These are phyloP conservation scores for Termitomyces sp. DNA, from an alignment of 768 basidiomycete genomes.

Conservation along the genomic window DNA sequence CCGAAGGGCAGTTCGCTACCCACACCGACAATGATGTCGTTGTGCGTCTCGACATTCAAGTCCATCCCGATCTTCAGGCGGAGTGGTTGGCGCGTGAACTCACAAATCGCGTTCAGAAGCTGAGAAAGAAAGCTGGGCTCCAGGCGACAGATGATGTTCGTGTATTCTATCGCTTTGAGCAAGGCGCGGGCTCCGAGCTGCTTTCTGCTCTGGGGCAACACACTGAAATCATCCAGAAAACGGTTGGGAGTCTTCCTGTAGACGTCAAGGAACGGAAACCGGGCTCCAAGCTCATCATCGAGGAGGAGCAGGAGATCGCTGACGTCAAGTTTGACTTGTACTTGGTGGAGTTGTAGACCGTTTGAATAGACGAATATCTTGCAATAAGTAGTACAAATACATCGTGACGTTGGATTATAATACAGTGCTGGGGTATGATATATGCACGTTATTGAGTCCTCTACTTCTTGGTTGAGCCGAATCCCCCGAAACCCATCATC, in stretches of 20 bases:
- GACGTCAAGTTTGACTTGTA: slow-evolving; percentile 74
- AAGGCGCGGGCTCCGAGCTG: slow-evolving; percentile 59
- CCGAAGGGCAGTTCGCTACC: slow-evolving; percentile 64
- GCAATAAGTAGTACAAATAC: slow-evolving; percentile 21
- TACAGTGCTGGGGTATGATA: slow-evolving; percentile 16
- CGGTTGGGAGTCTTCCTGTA: slow-evolving; percentile 65
- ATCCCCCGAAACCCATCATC: slow-evolving; percentile 91
- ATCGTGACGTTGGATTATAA: slow-evolving; percentile 20
- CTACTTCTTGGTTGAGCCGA: slow-evolving; percentile 82
- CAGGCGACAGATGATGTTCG: slow-evolving; percentile 93
- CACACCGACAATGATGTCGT: slow-evolving; percentile 95
- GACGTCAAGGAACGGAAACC: slow-evolving; percentile 49
- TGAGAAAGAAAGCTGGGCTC: slow-evolving; percentile 92
- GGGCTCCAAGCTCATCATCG: slow-evolving; percentile 51
- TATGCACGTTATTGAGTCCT: neutral
- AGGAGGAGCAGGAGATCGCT: slow-evolving; percentile 84
- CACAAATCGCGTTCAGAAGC: slow-evolving; percentile 89
- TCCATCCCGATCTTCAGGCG: slow-evolving; percentile 78
- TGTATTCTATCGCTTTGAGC: slow-evolving; percentile 78
- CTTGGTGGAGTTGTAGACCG: slow-evolving; percentile 46
- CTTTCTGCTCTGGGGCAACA: slow-evolving; percentile 60
- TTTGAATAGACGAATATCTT: slow-evolving; percentile 14
- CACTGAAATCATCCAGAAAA: slow-evolving; percentile 63
- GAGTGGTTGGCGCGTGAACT: slow-evolving; percentile 90
- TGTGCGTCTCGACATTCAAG: slow-evolving; percentile 83